Evolutionary conservation across 306 rosid genomes (phyloP), one percentile per base, ranked within the genome.

Genomic region (Dalbergia oliveri): DNA sequence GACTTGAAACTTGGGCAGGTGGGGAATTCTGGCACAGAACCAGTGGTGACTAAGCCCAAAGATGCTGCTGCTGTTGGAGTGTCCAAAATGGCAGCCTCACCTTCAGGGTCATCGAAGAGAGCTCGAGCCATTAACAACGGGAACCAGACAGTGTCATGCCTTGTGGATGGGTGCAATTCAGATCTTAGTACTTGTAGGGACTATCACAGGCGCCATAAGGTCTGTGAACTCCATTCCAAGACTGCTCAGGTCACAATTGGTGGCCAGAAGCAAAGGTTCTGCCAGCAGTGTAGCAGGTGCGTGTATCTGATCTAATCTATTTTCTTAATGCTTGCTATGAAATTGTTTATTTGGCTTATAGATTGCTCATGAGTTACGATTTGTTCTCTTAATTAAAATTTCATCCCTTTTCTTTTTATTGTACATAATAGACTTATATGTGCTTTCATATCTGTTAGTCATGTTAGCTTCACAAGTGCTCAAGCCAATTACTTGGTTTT

Each of bases 261-360:
- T 8, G 99, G 99, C 72, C 91, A 84, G 6, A 93, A 89, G 51
- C 98, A 95, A 86, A 86, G 99, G 80, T 95, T 95, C 85, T 95
- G 98, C 89, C 99, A 95, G 80, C 99, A 95, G 82, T 95, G 99
- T 79, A 95, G 99, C 93, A 95, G 99, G 99, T 96, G 63, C 60
- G 21, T 78, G 35, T 75, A 2, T 65, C 73, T 10, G 47, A 19
- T 50, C 34, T 56, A 49, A 4, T 19, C 6, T 45, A 21, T 44
- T 65, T n/a, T 69, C 11, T 56, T 43, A 21, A 1, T 66, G 8
- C 5, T 8, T 80, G 33, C 59, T 34, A 34, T 76, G 37, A 53
- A 73, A 60, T 81, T 72, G 49, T 72, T 82, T 51, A 23, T 47
- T 58, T 58, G 4, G 10, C 4, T 35, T 39, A 39, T 69, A 33